Evolutionary conservation across 805 yeast genomes (phyloP).

Genomic region (Danielozyma ontarioensis): DNA sequence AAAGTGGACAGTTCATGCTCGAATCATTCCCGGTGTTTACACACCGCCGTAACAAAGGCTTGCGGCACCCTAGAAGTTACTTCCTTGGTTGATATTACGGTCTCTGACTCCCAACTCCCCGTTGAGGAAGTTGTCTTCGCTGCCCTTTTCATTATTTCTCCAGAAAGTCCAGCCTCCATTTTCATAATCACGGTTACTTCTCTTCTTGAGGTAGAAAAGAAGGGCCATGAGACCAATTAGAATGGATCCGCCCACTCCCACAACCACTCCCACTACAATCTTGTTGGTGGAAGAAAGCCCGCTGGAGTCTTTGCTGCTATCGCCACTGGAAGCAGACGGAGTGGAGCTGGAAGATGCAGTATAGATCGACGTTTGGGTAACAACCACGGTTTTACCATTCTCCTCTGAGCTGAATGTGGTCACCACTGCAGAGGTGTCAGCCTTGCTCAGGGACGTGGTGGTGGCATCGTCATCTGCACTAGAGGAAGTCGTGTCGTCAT

Average conservation of each 20-base stretch:
- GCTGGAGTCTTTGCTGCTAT: constrained; percentile 11
- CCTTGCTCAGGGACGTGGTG: no score
- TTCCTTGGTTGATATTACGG: constrained; percentile 42
- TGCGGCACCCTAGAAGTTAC: constrained; percentile 35
- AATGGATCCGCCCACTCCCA: constrained; percentile 42
- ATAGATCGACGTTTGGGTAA: constrained; percentile 34
- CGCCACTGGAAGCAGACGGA: constrained; percentile 18
- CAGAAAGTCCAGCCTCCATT: constrained; percentile 43
- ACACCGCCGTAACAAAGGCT: no score
- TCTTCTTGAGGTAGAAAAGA: constrained; percentile 30
- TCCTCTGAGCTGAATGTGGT: constrained; percentile 30
- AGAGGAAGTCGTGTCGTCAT: no score
- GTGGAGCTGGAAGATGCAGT: constrained; percentile 14
- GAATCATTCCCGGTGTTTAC: no score
- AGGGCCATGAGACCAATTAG: constrained; percentile 30
- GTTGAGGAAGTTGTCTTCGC: constrained; percentile 35
- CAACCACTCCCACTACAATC: constrained; percentile 44
- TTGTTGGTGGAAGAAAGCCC: constrained; percentile 39
- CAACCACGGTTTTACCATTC: constrained; percentile 33
- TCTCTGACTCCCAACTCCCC: constrained; percentile 46
- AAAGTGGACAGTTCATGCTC: no score
- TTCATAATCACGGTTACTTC: constrained; percentile 23
- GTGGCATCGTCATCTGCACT: no score
- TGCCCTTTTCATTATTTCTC: constrained; percentile 41
- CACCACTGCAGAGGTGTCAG: constrained; percentile 1